Percentiles rank a stretch among this genome's conserved stretches.
phyloP scores from a whole-genome alignment of 2,329 filamentous ascomycete genomes.

The Mycosphaerella arachidis region DNA sequence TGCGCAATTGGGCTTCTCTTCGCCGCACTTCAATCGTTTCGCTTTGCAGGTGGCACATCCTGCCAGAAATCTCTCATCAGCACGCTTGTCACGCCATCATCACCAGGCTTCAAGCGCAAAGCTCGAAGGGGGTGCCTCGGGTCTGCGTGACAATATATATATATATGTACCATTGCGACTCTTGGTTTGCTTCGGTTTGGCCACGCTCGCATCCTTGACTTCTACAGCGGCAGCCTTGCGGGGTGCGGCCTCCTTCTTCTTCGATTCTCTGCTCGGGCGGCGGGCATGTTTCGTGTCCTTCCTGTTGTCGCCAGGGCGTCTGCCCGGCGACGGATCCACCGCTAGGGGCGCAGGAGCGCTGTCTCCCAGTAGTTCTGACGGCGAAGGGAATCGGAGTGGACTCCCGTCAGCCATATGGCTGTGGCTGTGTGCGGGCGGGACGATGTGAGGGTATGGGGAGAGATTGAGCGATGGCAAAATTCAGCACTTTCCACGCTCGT shows the following conservation, averaged over 20 bases:
- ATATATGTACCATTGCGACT: slow-evolving; percentile 64
- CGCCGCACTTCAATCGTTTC: slow-evolving; percentile 69
- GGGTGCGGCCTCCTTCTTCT: slow-evolving; percentile 22
- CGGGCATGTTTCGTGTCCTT: slow-evolving; percentile 31
- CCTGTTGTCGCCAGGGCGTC: slow-evolving; percentile 19
- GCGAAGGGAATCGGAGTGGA: slow-evolving; percentile 53
- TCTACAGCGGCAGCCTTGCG: slow-evolving; percentile 17
- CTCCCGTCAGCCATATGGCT: slow-evolving; percentile 48
- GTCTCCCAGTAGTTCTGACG: slow-evolving; percentile 49
- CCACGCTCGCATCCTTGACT: slow-evolving; percentile 18
- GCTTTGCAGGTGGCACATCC: slow-evolving; percentile 70
- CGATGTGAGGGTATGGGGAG: neutral
- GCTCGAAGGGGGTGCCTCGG: neutral
- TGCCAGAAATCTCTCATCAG: slow-evolving; percentile 34
- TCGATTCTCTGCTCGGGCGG: slow-evolving; percentile 22
- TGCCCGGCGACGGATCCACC: slow-evolving; percentile 6
- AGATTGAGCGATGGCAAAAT: neutral
- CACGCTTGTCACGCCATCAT: slow-evolving; percentile 10
- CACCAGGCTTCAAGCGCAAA: slow-evolving; percentile 1
- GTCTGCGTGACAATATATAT: slow-evolving; percentile 6
- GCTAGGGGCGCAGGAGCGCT: slow-evolving; percentile 18
- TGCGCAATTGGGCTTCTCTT: slow-evolving; percentile 52
- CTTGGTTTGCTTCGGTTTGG: slow-evolving; percentile 68
- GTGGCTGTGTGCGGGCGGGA: neutral
- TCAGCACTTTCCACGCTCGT: neutral